A percentile compares a stretch with the other conserved stretches of the same genome.
phyloP scores from a whole-genome alignment of 345 rosid genomes.

The Linum tenue region DNA sequence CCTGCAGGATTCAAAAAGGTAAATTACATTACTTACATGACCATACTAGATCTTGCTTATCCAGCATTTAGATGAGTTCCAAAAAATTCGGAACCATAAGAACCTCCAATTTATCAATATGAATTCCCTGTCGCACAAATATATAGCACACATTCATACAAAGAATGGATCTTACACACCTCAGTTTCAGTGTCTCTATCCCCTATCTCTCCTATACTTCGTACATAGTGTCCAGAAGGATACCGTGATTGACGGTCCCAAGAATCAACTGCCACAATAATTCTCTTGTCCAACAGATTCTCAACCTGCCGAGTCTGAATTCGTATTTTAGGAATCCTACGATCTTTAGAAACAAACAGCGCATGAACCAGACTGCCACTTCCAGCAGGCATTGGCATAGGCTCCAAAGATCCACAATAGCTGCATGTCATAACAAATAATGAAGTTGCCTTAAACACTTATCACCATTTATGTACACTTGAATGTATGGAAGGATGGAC shows the following conservation, averaged over 20 bases:
- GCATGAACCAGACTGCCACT: slow-evolving; percentile 71
- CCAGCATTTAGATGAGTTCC: slow-evolving; percentile 1
- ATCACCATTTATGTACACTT: not conserved
- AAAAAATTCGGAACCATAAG: slow-evolving; percentile 1
- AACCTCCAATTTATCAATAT: slow-evolving; percentile 2
- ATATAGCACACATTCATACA: not conserved
- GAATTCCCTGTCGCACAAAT: not conserved
- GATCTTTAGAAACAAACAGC: slow-evolving; percentile 81
- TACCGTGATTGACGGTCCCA: slow-evolving; percentile 94
- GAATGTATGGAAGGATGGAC: not conserved
- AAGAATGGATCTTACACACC: slow-evolving; percentile 35
- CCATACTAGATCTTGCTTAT: not conserved
- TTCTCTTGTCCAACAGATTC: slow-evolving; percentile 87
- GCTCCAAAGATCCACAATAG: slow-evolving; percentile 95
- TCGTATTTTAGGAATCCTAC: slow-evolving; percentile 84
- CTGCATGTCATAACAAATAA: slow-evolving; percentile 32
- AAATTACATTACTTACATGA: slow-evolving; percentile 8
- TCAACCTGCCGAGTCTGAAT: slow-evolving; percentile 88
- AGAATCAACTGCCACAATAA: slow-evolving; percentile 89
- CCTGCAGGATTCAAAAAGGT: slow-evolving; percentile 37
- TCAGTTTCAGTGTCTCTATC: slow-evolving; percentile 97
- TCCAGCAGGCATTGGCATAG: slow-evolving; percentile 90
- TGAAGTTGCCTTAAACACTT: not conserved
- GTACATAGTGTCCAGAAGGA: slow-evolving; percentile 97
- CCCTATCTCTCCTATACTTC: slow-evolving; percentile 84